Percentiles rank a stretch among this genome's conserved stretches.
phyloP scores from a whole-genome alignment of 2,329 filamentous ascomycete genomes.

The Nigrospora sphaerica region DNA sequence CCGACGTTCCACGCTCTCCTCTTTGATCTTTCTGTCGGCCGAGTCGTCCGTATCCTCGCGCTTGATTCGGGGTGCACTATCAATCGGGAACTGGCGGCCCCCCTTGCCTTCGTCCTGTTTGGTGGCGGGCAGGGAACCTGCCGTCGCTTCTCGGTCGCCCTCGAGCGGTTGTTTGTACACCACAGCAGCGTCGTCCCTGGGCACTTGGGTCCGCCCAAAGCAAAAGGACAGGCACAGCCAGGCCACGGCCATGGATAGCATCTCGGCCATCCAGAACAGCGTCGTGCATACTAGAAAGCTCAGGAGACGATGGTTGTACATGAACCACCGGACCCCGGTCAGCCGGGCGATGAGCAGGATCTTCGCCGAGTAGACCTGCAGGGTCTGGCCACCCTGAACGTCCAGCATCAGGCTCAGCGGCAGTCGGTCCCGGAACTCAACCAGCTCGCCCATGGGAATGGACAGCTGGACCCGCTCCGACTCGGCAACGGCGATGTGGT shows the following conservation, averaged over 20 bases:
- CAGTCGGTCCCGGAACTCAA: slow-evolving; percentile 51
- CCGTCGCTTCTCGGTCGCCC: background rate
- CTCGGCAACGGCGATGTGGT: slow-evolving; percentile 54
- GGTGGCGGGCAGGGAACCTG: background rate
- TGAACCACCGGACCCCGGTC: slow-evolving; percentile 70
- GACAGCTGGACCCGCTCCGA: slow-evolving; percentile 56
- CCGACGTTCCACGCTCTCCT: slow-evolving; percentile 3
- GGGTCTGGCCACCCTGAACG: slow-evolving; percentile 57
- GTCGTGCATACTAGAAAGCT: slow-evolving; percentile 62
- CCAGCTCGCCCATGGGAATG: slow-evolving; percentile 66
- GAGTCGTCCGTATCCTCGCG: background rate
- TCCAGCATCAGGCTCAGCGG: slow-evolving; percentile 50
- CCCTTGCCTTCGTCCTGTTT: slow-evolving; percentile 1
- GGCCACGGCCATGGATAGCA: slow-evolving; percentile 56
- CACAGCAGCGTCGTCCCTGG: background rate
- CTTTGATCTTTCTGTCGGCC: slow-evolving; percentile 1
- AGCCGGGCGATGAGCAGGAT: slow-evolving; percentile 70
- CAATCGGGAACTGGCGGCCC: background rate
- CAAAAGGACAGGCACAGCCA: slow-evolving; percentile 49
- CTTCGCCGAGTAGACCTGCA: slow-evolving; percentile 69
- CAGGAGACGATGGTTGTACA: slow-evolving; percentile 74
- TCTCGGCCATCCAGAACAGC: slow-evolving; percentile 71
- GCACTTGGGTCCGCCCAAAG: slow-evolving; percentile 14
- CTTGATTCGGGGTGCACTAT: background rate
- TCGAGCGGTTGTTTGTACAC: background rate